Base-by-base conservation (phyloP, 2,329 filamentous ascomycete genomes). In the Fusarium marasasianum region DNA sequence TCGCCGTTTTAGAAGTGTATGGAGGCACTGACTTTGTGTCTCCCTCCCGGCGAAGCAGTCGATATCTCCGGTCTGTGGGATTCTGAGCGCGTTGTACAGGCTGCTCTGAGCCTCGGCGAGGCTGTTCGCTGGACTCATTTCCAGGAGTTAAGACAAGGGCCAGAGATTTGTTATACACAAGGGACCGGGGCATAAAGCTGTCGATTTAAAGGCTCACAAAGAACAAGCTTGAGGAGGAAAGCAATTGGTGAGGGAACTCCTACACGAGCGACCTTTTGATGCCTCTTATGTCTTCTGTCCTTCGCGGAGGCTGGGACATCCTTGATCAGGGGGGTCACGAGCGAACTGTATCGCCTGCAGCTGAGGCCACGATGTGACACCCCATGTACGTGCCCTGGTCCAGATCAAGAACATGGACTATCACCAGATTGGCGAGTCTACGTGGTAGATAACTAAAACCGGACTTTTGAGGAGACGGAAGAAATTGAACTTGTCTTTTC, bases 41-140 rank as follows among this genome's bases (percentile, higher is more conserved):
- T 29, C 41, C 10, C 18, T 18, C 29, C 18, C 8, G 15, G 61
- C 44, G 31, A 74, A 29, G 41, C 71, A 71, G 4, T 13, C 3
- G 9, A 59, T 33, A 1, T 22, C 2, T 18, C 38, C 56, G 18
- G 6, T 15, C 8, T 24, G 31, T 8, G 61, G 31, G 24, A 71
- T 51, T 17, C 22, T 14, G 8, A 73, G 33, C 5, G 57, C 61
- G 44, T 59, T 12, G 15, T 66, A 67, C 13, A 73, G 71, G 20
- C 66, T 59, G 26, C 48, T 48, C 17, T 40, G 11, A 13, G 47
- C 31, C 22, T 18, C 31, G 17, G 26, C 1, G 5, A 48, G 10
- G 13, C 17, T 26, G 10, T 20, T 37, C 10, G 13, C 35, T 18
- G n/a, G 8, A 10, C 29, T 11, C 71, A 65, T 65, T 7, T 53